Percentiles rank a stretch among this genome's conserved stretches.
These are phyloP conservation scores for Spatholobus suberectus DNA, from an alignment of 306 rosid species.

Conservation along the genomic window DNA sequence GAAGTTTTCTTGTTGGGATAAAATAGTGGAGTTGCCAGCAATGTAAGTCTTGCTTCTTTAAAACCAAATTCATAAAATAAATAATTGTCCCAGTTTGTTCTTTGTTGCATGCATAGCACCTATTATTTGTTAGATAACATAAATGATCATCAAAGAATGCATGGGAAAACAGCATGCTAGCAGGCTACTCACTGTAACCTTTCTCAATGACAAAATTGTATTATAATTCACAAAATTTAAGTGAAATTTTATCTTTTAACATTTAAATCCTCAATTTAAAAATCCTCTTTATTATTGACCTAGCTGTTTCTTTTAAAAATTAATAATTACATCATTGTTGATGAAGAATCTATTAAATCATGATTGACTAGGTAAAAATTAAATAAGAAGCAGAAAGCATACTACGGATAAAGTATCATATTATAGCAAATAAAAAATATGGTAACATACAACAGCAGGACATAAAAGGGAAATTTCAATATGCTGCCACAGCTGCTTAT, in stretches of 20 bases:
- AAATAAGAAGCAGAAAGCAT: not conserved
- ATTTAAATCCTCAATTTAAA: not conserved
- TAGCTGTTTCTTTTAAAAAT: not conserved
- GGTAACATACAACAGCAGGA: not conserved
- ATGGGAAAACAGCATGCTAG: conserved; percentile 14
- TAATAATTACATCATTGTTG: not conserved
- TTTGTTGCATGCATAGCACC: not conserved
- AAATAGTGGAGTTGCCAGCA: not conserved
- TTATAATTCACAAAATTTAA: not conserved
- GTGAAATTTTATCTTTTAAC: not conserved
- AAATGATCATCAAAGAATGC: not conserved
- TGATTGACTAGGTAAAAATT: not conserved
- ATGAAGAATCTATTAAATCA: not conserved
- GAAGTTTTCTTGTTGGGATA: not conserved
- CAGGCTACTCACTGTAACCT: not conserved
- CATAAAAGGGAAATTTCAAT: conserved; percentile 13
- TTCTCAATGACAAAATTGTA: conserved; percentile 4
- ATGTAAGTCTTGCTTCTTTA: not conserved
- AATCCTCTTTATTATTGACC: not conserved
- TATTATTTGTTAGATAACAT: not conserved
- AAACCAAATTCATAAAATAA: not conserved
- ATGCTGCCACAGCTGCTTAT: no score
- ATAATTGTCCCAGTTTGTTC: not conserved
- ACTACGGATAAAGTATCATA: not conserved
- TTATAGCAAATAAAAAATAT: not conserved